phyloP scores from a whole-genome alignment of 257 asterid species.

The Marsdenia floribunda region DNA sequence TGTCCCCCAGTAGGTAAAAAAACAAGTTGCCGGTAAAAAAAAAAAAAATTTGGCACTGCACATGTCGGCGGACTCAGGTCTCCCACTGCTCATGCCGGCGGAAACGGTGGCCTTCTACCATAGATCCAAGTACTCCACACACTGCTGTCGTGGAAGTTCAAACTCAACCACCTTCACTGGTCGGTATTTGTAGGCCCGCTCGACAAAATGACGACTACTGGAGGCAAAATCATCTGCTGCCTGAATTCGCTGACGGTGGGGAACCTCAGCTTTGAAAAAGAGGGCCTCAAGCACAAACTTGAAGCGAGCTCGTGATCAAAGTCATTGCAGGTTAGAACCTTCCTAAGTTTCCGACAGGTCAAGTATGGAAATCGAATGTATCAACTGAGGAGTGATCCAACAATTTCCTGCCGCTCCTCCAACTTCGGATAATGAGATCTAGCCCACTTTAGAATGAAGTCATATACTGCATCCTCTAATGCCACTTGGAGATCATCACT shows the following conservation, averaged over 20 bases:
- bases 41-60: no score
- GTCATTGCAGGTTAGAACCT: conserved; percentile 68
- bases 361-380: conserved; percentile 78
- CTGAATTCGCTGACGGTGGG: conserved; percentile 67
- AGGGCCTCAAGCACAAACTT: conserved; percentile 69
- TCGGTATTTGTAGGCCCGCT: conserved; percentile 77
- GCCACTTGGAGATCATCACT: conserved; percentile 89
- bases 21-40: no score
- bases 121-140: conserved; percentile 86
- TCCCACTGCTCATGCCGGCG: no score
- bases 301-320: conserved; percentile 63
- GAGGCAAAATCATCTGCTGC: conserved; percentile 56
- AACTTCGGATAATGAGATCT: conserved; percentile 49
- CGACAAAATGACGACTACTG: conserved; percentile 55
- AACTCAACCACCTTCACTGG: conserved; percentile 85
- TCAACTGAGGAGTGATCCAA: conserved; percentile 56
- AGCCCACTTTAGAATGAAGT: conserved; percentile 78
- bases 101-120: no score
- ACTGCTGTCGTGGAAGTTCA: conserved; percentile 77
- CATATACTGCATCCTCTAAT: conserved; percentile 89
- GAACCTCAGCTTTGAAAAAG: conserved; percentile 77
- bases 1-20: no score
- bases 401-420: conserved; percentile 66
- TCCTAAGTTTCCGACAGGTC: conserved; percentile 74
- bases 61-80: no score